Percentiles rank a stretch among this genome's conserved stretches.
These are phyloP conservation scores for Chrysanthemum seticuspe DNA, from an alignment of 129 eudicot genomes.

Conservation along the genomic window DNA sequence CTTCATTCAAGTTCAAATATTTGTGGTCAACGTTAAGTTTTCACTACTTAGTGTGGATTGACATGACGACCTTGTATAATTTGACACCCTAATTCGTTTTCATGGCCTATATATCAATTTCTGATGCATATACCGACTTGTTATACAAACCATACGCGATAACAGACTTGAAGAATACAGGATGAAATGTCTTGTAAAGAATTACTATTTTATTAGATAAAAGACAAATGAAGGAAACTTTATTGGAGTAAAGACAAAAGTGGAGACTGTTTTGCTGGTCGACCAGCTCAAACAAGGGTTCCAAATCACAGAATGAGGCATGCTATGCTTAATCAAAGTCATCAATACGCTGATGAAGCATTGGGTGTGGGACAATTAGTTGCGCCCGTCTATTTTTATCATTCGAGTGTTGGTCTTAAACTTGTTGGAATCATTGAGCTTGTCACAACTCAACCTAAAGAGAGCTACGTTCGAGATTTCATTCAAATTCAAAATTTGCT, in stretches of 20 bases:
- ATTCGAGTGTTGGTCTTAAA: neutral
- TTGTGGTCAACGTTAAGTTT: too few species aligned
- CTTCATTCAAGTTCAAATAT: too few species aligned
- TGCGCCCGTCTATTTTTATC: conserved; percentile 1
- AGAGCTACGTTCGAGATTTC: neutral
- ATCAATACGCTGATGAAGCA: conserved; percentile 1
- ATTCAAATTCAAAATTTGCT: neutral
- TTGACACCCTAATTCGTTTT: too few species aligned
- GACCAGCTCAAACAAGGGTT: conserved; percentile 8
- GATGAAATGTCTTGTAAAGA: neutral
- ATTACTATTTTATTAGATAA: neutral
- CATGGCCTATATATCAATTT: too few species aligned
- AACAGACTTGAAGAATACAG: neutral
- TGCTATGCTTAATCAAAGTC: neutral
- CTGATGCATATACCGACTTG: too few species aligned
- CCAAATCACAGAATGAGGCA: neutral
- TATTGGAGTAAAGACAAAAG: neutral
- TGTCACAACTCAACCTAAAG: neutral
- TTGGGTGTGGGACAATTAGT: neutral
- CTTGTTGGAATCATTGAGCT: conserved; percentile 10
- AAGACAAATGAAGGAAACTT: neutral
- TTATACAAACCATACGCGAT: neutral
- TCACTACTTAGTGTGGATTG: too few species aligned
- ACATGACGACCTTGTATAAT: too few species aligned
- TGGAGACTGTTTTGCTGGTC: conserved; percentile 1